Base-by-base conservation (phyloP, 1,139 yeast species). In the Kodamaea derodonti region DNA sequence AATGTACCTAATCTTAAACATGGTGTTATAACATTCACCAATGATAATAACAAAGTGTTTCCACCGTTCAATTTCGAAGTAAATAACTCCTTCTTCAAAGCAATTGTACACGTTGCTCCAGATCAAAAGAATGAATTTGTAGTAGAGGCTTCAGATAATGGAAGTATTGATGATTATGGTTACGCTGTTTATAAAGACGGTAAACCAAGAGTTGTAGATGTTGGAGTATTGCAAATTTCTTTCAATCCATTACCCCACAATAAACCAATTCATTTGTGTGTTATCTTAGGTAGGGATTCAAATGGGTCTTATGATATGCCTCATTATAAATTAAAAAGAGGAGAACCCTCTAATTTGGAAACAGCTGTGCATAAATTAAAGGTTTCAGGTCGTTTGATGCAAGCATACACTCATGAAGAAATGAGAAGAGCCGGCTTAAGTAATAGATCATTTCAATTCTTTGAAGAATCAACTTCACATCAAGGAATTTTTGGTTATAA, bases 371-470 rank as follows among this genome's bases (percentile, higher is more conserved):
- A 69, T 45, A 88, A 86, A 54, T 56, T 92, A 45, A 78, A 95
- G 48, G 76, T 87, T 41, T 97, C 90, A 6, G 95, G 86, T 3
- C 70, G 96, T 49, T 57, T 92, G 57, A 87, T 88, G 95, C 90
- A 87, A 50, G 95, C 97, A 1, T 90, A 78, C 54, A 90, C 97
- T 1, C 82, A 81, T 46, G 97, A 92, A 47, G 97, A 90, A 53
- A 87, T 92, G 95, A 61, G 80, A 38, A 64, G 80, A 27, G 72
- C 75, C 35, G 94, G 95, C 0, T 75, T 86, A 49, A 95, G 96
- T 18, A 78, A 83, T 45, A 64, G 97, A 39, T 72, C 84, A 4
- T 88, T 88, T 58, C 78, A 80, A 40, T 83, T 88, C 46, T 82
- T 72, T 5, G 96, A 92, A 48, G 95, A 85, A 49, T 30, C 53